Conservation (phyloP, 352 stramenopile genomes). For the Pythium grandisporangium region DNA sequence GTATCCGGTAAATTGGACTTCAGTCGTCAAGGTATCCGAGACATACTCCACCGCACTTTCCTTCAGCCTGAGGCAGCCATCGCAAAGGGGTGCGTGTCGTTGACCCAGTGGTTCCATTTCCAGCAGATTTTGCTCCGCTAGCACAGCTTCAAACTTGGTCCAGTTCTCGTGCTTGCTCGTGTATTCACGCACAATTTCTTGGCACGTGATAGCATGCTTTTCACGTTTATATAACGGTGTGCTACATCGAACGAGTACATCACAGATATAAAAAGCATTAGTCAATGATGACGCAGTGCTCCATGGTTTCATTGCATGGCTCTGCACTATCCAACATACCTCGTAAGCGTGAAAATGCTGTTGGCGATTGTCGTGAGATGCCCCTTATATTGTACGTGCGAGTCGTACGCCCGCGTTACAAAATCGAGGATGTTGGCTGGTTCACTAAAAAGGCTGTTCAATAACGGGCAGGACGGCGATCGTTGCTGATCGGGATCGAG, state of each 20-base stretch:
- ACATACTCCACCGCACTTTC: slow-evolving; percentile 74
- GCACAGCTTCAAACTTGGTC: slow-evolving; percentile 61
- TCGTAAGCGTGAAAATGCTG: slow-evolving; percentile 83
- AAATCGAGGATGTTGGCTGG: slow-evolving; percentile 71
- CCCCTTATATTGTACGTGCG: slow-evolving; percentile 78
- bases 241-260: slow-evolving; percentile 9
- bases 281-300: no score
- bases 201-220: slow-evolving; percentile 42
- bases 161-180: slow-evolving; percentile 59
- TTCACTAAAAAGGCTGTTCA: slow-evolving; percentile 73
- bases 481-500: slow-evolving; percentile 81
- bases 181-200: slow-evolving; percentile 76
- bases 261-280: not conserved
- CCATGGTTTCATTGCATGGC: no score
- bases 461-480: slow-evolving; percentile 57
- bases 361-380: slow-evolving; percentile 87
- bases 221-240: slow-evolving; percentile 64
- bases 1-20: slow-evolving; percentile 64
- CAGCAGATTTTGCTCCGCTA: slow-evolving; percentile 72
- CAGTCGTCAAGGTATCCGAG: slow-evolving; percentile 42
- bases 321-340: no score
- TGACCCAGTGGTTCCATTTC: slow-evolving; percentile 79
- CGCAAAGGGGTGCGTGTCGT: slow-evolving; percentile 68
- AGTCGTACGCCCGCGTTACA: slow-evolving; percentile 68
- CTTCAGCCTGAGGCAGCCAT: slow-evolving; percentile 76